Evolutionary conservation across 495 filamentous ascomycete genomes (phyloP), one percentile per base, ranked within the genome.

Genomic region (Aspergillus carlsbadensis): DNA sequence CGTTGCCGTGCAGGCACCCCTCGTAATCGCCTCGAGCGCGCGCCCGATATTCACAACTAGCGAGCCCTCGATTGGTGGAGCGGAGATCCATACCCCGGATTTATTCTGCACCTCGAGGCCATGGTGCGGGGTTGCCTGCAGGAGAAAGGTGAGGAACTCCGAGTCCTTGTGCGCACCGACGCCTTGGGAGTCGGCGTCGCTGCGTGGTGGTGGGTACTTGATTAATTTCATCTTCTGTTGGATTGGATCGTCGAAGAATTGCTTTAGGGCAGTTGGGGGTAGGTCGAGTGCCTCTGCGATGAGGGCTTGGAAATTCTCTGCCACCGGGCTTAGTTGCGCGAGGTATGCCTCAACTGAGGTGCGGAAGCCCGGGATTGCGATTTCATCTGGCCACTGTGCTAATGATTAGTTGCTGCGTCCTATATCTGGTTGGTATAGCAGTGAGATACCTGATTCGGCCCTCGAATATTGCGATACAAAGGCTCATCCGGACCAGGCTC

Each of bases 121-220:
- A 2, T 65, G 75, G 64, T 97, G 94, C 1, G 77, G 70, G n/a
- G 84, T 87, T 2, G 86, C 91, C 71, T 97, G 94, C 24, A 96
- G 81, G 35, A 98, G 81, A 69, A 93, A 97, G 18, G 84, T 89
- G 10, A 87, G 86, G 37, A 96, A 82, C 81, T 93, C 93, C 46
- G 83, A 87, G 70, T 98, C 94, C 69, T 98, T 98, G 70, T 98
- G 94, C 8, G 94, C 88, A 0, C 94, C 92, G 2, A 96, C 91
- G 18, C 92, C 92, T 65, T 85, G 66, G 18, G 69, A 42, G 10
- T 57, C 44, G 17, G 49, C 49, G 40, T 68, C 61, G 1, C 33
- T 75, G 57, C 11, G 71, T 72, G 73, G 60, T 8, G 90, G 88
- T 0, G 90, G 89, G 59, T 96, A 96, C 70, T 91, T 93, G 61